phyloP scores from a whole-genome alignment of 192 early-diverging fungal species.

The Coemansia sp. region DNA sequence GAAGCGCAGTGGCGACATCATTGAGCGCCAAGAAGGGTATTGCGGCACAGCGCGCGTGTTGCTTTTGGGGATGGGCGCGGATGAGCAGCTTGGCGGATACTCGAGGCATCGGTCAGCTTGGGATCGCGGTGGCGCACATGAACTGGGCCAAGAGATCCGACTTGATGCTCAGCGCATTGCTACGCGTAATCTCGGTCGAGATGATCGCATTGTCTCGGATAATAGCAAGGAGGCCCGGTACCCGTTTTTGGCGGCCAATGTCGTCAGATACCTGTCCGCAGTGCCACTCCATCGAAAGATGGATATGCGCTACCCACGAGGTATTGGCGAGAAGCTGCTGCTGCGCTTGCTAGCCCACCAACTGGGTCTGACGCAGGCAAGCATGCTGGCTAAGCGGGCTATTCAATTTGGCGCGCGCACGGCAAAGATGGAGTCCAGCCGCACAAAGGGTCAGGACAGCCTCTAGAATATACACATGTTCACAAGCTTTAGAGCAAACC shows the following conservation, averaged over 20 bases:
- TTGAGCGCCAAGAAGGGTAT: neutral
- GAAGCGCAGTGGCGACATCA: neutral
- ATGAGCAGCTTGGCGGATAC: slow-evolving; percentile 94
- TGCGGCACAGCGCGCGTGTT: slow-evolving; percentile 71
- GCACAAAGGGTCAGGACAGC: slow-evolving; percentile 33
- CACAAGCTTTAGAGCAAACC: neutral
- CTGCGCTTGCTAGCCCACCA: slow-evolving; percentile 68
- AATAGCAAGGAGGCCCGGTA: slow-evolving; percentile 83
- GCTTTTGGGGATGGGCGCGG: slow-evolving; percentile 88
- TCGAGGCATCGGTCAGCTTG: slow-evolving; percentile 80
- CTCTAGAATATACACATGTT: slow-evolving; percentile 8
- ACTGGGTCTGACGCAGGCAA: slow-evolving; percentile 61
- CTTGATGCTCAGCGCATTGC: slow-evolving; percentile 85
- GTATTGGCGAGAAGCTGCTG: slow-evolving; percentile 90
- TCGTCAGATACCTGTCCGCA: slow-evolving; percentile 65
- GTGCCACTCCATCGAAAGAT: slow-evolving; percentile 78
- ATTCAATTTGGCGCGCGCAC: slow-evolving; percentile 97
- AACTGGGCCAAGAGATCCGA: slow-evolving; percentile 73
- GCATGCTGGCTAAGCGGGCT: slow-evolving; percentile 82
- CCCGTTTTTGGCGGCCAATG: slow-evolving; percentile 77
- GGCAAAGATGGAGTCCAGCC: slow-evolving; percentile 79
- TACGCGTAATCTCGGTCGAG: slow-evolving; percentile 86
- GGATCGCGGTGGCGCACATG: slow-evolving; percentile 61
- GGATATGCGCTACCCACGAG: slow-evolving; percentile 76
- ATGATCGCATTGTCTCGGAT: slow-evolving; percentile 90